Percentiles rank a stretch among this genome's conserved stretches.
These are phyloP conservation scores for Cadophora sp. DNA, from an alignment of 2,329 filamentous ascomycete species.

Conservation along the genomic window DNA sequence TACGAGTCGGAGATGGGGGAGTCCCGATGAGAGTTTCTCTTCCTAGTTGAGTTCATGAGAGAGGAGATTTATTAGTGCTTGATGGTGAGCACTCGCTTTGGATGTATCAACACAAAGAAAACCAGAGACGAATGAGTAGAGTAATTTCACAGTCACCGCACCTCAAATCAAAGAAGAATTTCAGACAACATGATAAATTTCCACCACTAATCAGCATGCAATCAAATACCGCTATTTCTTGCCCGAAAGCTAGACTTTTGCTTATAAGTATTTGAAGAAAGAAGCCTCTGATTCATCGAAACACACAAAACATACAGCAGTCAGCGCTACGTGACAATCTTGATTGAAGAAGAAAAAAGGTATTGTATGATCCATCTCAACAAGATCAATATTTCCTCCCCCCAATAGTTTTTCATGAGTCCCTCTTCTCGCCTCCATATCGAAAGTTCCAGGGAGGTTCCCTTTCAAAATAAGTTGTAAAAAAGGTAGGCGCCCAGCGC, in stretches of 20 bases:
- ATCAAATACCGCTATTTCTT: not conserved
- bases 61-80: not conserved
- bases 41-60: not conserved
- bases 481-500: slow-evolving; percentile 12
- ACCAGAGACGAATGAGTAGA: not conserved
- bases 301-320: slow-evolving; percentile 17
- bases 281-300: slow-evolving; percentile 11
- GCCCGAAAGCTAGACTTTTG: not conserved
- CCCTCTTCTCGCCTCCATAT: not conserved
- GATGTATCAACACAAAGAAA: not conserved
- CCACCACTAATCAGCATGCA: not conserved
- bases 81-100: not conserved
- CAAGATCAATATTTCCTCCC: slow-evolving; percentile 15
- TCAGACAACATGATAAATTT: slow-evolving; percentile 8
- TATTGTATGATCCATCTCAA: slow-evolving; percentile 4
- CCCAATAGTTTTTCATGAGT: slow-evolving; percentile 12
- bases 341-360: not conserved
- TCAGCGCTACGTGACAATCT: slow-evolving; percentile 15
- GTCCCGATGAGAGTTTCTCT: not conserved
- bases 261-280: slow-evolving; percentile 1
- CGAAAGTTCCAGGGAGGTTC: slow-evolving; percentile 5
- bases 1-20: not conserved
- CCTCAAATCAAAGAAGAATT: not conserved
- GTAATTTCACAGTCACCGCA: not conserved
- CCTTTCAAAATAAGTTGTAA: not conserved